Evolutionary conservation across 257 asterid genomes (phyloP), one percentile per base, ranked within the genome.

Genomic region (Fraxinus cuspidata): DNA sequence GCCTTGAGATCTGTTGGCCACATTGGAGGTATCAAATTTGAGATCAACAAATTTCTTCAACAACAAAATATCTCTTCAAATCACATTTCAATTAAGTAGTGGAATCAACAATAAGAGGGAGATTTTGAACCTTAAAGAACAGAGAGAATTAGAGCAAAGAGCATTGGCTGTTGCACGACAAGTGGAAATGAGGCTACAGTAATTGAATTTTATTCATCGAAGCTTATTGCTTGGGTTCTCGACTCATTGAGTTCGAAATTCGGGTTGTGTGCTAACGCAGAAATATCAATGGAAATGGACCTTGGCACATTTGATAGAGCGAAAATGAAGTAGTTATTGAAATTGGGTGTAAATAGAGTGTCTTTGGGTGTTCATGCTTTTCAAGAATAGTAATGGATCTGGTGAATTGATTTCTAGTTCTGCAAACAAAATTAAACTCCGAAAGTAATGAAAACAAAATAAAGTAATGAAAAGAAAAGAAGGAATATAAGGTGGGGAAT

Each of bases 281-380:
- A 95, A 86, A 89, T 95, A 78, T 95, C 99, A 12, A 93, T 93
- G 86, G 99, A 95, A 83, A 95, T 93, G 98, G 99, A 95, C 77
- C 99, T 98, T 2, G 99, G 99, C 67, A 95, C 99, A 25, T 95
- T 93, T 74, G 94, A 85, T 76, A 86, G 56, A 21, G 86, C 0
- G 69, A 86, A 82, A 23, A 74, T 95, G 94, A 85, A 79, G 82
- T 93, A 81, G 71, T 70, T 93, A 80, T 78, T 87, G 91, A 78
- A 47, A 44, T 74, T 91, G 86, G 97, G 99, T 0, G 93, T 95
- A 79, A 95, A 93, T 31, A 88, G 98, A 81, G 97, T 95, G 78
- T 95, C 99, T 13, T 44, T 95, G 81, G 99, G 98, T 29, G 99
- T 93, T 73, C 98, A 95, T 81, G 92, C 94, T 25, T 95, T 93